Evolutionary conservation across 768 basidiomycete genomes (phyloP).

Genomic region (Hortiboletus flavorubellus): DNA sequence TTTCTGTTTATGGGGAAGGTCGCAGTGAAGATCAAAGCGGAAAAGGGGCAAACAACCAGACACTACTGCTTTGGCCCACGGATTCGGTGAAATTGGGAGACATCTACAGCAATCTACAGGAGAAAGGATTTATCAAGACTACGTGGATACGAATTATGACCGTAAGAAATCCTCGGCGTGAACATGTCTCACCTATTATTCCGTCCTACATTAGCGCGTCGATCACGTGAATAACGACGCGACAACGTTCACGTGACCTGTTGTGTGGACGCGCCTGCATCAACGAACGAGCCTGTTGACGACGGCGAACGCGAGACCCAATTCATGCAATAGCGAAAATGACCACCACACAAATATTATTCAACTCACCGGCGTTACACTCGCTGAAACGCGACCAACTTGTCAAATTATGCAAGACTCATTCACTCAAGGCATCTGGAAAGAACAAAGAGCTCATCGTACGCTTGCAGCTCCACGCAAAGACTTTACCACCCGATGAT

Average conservation of each 20-base stretch:
- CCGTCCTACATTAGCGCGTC: not conserved
- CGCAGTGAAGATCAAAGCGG: slow-evolving; percentile 11
- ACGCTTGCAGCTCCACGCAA: slow-evolving; percentile 64
- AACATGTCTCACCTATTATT: slow-evolving; percentile 18
- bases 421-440: slow-evolving; percentile 74
- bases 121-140: not conserved
- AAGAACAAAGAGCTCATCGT: slow-evolving; percentile 76
- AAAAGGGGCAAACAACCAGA: slow-evolving; percentile 8
- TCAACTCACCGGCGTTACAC: slow-evolving; percentile 80
- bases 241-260: slow-evolving; percentile 18
- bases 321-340: slow-evolving; percentile 32
- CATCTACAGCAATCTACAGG: not conserved
- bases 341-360: slow-evolving; percentile 74
- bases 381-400: slow-evolving; percentile 84
- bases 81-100: not conserved
- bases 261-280: slow-evolving; percentile 1
- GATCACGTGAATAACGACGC: slow-evolving; percentile 16
- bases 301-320: not conserved
- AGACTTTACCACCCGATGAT: slow-evolving; percentile 54
- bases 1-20: slow-evolving; percentile 14
- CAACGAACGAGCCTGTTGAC: slow-evolving; percentile 15
- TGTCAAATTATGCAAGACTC: slow-evolving; percentile 80
- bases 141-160: not conserved
- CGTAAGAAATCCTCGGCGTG: not conserved
- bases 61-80: not conserved